Evolutionary conservation across 164 flowering plant species (phyloP).

Genomic region (Vitis labrusca): DNA sequence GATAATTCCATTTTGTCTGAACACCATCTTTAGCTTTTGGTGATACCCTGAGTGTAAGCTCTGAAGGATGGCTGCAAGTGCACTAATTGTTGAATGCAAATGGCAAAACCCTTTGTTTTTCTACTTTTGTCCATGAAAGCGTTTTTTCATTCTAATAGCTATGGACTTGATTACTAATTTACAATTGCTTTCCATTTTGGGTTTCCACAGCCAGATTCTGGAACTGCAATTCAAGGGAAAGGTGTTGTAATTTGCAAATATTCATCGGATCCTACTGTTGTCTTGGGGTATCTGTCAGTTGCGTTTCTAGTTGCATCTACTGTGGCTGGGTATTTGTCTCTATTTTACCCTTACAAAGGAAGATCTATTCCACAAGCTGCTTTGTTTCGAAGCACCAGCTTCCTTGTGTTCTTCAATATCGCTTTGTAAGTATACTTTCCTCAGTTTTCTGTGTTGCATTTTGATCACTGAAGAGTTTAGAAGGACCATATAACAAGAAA

Average conservation of each 20-base stretch:
- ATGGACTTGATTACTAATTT: not conserved
- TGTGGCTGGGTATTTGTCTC: conserved; percentile 24
- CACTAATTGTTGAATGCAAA: no score
- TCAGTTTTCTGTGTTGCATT: not conserved
- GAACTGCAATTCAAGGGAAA: conserved; percentile 31
- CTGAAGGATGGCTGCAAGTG: no score
- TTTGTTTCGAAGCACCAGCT: conserved; percentile 57
- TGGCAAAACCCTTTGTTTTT: no score
- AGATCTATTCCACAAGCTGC: conserved; percentile 58
- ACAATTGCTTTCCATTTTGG: not conserved
- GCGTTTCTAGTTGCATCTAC: conserved; percentile 24
- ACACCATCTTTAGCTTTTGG: no score
- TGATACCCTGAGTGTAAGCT: no score
- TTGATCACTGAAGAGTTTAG: not conserved
- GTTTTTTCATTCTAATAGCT: not conserved
- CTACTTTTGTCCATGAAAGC: not conserved
- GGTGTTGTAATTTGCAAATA: conserved; percentile 48
- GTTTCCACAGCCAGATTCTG: conserved; percentile 38
- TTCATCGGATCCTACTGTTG: conserved; percentile 39
- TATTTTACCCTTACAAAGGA: conserved; percentile 75
- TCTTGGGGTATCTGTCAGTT: conserved; percentile 31
- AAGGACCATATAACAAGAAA: not conserved
- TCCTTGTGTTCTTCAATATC: conserved; percentile 61
- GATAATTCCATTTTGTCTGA: no score
- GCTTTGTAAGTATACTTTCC: conserved; percentile 56